Evolutionary conservation across 2,329 filamentous ascomycete genomes (phyloP), one percentile per base, ranked within the genome.

Genomic region (Pseudogymnoascus destructans): DNA sequence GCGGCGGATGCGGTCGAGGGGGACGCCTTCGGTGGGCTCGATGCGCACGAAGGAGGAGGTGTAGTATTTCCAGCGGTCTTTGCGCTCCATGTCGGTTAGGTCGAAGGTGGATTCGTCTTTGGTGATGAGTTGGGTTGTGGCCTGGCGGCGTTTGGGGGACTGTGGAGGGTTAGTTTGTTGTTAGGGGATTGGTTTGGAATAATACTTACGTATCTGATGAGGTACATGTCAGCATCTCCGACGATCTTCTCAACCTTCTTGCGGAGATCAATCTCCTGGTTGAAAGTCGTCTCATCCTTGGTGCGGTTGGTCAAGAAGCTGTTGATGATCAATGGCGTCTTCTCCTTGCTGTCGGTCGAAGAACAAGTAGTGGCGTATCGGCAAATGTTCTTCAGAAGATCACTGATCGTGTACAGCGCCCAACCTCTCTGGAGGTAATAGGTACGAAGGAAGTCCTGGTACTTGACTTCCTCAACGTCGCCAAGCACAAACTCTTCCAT

Each of bases 371-470:
- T 78, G 21, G 87, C 89, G 60, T 91, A 85, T 59, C 90, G 86
- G 60, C 86, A 86, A 36, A 96, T 80, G 1, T 86, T 86, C 68
- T 84, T 84, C 57, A 97, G 80, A 27, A 96, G 82, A 69, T 95
- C 91, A 68, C 95, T 89, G 63, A 97, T 84, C 3, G 89, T 91
- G 74, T 97, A 98, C 36, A 97, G 74, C 66, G 90, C 89, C 86
- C 92, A 98, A 5, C 93, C 93, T 63, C 84, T 87, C 68, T 86
- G 85, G 59, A 97, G 78, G 70, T 96, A 98, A 73, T 89, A 96
- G 63, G 91, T 87, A 21, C 93, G 86, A 59, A 98, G 77, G 5
- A 90, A 86, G 67, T 97, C 91, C 70, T 97, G 92, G 64, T 95
- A 89, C 27, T 89, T 84, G 57, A 76, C 78, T 71, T 91, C 84